Evolutionary conservation across 345 rosid species (phyloP), one percentile per base, ranked within the genome.

Genomic region (Moricandia moricandioides): DNA sequence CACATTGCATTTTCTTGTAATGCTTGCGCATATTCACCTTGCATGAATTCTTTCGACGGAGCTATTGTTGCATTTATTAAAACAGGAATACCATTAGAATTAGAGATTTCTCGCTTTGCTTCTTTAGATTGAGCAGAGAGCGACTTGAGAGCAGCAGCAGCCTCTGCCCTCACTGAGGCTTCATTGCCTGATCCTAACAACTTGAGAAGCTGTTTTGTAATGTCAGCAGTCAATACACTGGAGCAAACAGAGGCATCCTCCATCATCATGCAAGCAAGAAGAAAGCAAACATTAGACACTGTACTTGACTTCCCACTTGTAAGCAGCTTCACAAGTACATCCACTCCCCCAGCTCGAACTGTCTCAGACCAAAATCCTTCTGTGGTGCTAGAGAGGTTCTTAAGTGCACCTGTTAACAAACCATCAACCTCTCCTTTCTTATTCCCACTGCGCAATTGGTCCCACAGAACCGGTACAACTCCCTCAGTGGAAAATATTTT

Each of bases 1-100:
- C 99, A 92, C 99, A 96, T 96, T 43, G 99, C 99, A 83, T 96
- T 85, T 86, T 96, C 99, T 83, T 96, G 98, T 81, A 96, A 76
- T 33, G 98, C 97, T 83, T 96, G 99, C 37, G 96, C 99, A 78
- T 85, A 72, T 84, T 96, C 99, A 33, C 98, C 99, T 83, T 90
- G 98, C 99, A 96, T 96, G 78, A 91, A 96, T 82, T 96, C 98
- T 86, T 96, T 96, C 0, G 98, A 96, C 17, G 99, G 98, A 82
- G 99, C 97, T 74, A 96, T 96, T 67, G 99, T 96, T 55, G 98
- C 99, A 79, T 89, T 96, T 72, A 96, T 96, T 59, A 96, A 80
- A 67, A 85, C 87, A 33, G 99, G 98, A 73, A 96, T 96, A 49
- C 99, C 99, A 71, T 91, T 91, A 51, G 87, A 80, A 79, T 81